phyloP scores from a whole-genome alignment of 257 asterid genomes.

The Ajuga chamaepitys region DNA sequence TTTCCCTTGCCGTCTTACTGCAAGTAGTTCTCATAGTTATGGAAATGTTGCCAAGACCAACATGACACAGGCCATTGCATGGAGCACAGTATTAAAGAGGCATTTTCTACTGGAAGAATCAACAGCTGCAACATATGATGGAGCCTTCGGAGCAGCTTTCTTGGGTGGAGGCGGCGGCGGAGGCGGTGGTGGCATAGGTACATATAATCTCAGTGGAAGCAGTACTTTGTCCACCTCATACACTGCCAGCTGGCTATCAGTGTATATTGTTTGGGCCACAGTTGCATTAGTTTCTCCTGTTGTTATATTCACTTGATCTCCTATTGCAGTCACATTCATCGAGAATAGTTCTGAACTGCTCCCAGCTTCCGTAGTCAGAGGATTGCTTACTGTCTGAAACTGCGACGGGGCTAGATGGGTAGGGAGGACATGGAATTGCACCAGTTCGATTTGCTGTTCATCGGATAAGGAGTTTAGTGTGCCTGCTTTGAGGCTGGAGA shows the following conservation, averaged over 20 bases:
- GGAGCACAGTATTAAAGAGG: not conserved
- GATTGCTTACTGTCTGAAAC: slow-evolving; percentile 47
- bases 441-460: slow-evolving; percentile 31
- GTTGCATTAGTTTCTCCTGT: slow-evolving; percentile 46
- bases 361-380: slow-evolving; percentile 48
- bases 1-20: too few species aligned
- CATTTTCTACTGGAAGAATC: slow-evolving; percentile 24
- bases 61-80: not conserved
- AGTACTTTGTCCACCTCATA: slow-evolving; percentile 45
- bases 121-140: not conserved
- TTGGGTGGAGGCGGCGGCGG: slow-evolving; percentile 22
- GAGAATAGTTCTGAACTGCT: slow-evolving; percentile 30
- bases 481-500: slow-evolving; percentile 35
- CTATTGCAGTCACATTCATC: slow-evolving; percentile 38
- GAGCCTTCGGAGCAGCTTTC: slow-evolving; percentile 7
- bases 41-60: slow-evolving; percentile 7
- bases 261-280: slow-evolving; percentile 28
- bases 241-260: slow-evolving; percentile 42
- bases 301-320: slow-evolving; percentile 34
- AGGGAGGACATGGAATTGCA: slow-evolving; percentile 45
- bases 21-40: not conserved
- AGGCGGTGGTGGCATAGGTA: slow-evolving; percentile 46
- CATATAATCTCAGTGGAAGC: slow-evolving; percentile 38
- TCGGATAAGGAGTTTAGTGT: slow-evolving; percentile 34
- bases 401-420: slow-evolving; percentile 24